Evolutionary conservation across 2,329 filamentous ascomycete species (phyloP), one percentile per base, ranked within the genome.

Genomic region (Fusarium algeriense): DNA sequence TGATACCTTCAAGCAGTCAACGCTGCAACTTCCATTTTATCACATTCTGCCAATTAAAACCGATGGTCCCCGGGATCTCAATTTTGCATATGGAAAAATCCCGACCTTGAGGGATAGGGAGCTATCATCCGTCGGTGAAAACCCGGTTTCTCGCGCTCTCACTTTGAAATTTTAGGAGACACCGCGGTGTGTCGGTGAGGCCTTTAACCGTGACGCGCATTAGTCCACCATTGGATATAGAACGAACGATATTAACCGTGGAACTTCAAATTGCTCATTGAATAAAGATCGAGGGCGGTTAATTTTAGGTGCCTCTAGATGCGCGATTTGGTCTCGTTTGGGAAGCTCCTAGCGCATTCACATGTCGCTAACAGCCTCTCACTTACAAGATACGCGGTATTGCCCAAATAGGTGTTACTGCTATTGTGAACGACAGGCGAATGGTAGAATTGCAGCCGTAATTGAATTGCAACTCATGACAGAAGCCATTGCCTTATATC

Each of bases 81-180:
- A 49, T 32, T 62, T 55, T 64, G 37, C n/a, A 26, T 37, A 54
- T 55, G 66, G 69, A 40, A 64, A 58, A 67, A 28, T 17, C 26
- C 44, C 41, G 30, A 58, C 26, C 44, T 20, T 53, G 61, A 26
- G 34, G 26, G 26, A 52, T 66, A 60, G 46, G 55, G 7, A 34
- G 17, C 35, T 43, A 35, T 32, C 32, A 35, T 45, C 59, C 41
- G 57, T 63, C 67, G 61, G 69, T 50, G 46, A 57, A 59, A 67
- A 60, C 68, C 73, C 73, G 73, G 69, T 69, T 69, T 73, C 64
- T 75, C 49, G 52, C 69, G 63, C 66, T 72, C 58, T 49, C 45
- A 52, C 37, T 50, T 50, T 38, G 43, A 28, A 32, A 35, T 32
- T 12, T 57, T 23, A 19, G 17, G 26, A 26, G 20, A 41, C 32